These are phyloP conservation scores for Myxozyma geophila DNA, from an alignment of 805 yeast species.

Conservation along the genomic window DNA sequence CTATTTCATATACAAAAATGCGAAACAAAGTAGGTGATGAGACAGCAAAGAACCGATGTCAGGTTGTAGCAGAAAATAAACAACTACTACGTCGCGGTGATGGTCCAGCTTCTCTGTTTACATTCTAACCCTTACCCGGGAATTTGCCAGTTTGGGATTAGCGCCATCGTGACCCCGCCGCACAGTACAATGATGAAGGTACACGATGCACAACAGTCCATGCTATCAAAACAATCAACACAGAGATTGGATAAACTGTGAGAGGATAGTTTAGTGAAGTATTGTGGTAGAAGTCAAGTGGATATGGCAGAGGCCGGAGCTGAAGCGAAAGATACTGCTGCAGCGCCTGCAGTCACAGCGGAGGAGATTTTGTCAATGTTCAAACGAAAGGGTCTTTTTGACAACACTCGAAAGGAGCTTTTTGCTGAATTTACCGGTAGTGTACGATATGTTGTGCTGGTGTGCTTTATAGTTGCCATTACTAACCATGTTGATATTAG, in stretches of 20 bases:
- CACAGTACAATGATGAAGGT: not conserved
- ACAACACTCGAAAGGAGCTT: constrained; percentile 31
- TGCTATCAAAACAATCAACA: no score
- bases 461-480: not conserved
- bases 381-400: constrained; percentile 38
- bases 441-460: constrained; percentile 16
- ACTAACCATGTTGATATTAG: not conserved
- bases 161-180: constrained; percentile 4
- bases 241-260: no score
- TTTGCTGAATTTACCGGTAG: constrained; percentile 33
- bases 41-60: no score
- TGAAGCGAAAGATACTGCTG: not conserved
- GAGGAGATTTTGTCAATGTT: constrained; percentile 38
- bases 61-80: constrained; percentile 1
- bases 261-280: not conserved
- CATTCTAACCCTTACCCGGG: not conserved
- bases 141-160: not conserved
- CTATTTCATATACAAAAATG: not conserved
- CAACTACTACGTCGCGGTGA: not conserved
- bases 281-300: not conserved
- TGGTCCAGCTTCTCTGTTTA: not conserved
- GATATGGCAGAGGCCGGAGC: not conserved
- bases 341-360: constrained; percentile 47
- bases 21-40: no score
- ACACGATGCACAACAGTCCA: no score